Evolutionary conservation across 495 filamentous ascomycete genomes (phyloP).

Genomic region (Lineolata rhizophorae): DNA sequence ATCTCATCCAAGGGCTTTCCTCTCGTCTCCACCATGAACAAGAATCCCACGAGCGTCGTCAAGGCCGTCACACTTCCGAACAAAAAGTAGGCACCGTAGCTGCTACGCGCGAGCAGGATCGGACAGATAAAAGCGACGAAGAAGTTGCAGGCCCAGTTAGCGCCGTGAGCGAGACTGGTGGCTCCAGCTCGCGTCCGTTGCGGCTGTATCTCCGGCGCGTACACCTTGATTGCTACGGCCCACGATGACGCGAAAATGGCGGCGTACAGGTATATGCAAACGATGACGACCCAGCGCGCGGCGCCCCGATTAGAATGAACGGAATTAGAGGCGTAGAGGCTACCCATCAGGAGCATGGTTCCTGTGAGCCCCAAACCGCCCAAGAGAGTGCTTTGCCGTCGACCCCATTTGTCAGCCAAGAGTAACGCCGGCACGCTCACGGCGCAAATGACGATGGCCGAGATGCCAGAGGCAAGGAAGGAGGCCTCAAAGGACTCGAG

Average conservation of each 20-base stretch:
- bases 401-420: slow-evolving; percentile 10
- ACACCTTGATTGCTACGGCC: slow-evolving; percentile 12
- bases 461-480: slow-evolving; percentile 33
- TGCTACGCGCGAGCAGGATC: slow-evolving; percentile 46
- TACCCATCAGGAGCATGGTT: slow-evolving; percentile 11
- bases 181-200: slow-evolving; percentile 8
- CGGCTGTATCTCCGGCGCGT: slow-evolving; percentile 13
- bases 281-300: slow-evolving; percentile 12
- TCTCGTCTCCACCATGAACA: slow-evolving; percentile 9
- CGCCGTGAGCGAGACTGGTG: slow-evolving; percentile 9
- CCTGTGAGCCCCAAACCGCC: slow-evolving; percentile 7
- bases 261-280: slow-evolving; percentile 11
- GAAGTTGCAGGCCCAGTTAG: slow-evolving; percentile 2
- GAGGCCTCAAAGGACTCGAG: slow-evolving; percentile 24
- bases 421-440: slow-evolving; percentile 27
- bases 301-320: slow-evolving; percentile 8
- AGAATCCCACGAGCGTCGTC: slow-evolving; percentile 9
- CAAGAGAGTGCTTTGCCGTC: slow-evolving; percentile 9
- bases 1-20: slow-evolving; percentile 13
- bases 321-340: slow-evolving; percentile 8
- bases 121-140: slow-evolving; percentile 32
- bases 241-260: slow-evolving; percentile 10
- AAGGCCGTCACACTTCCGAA: slow-evolving; percentile 10
- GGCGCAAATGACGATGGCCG: slow-evolving; percentile 30
- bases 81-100: slow-evolving; percentile 28